phyloP scores from a whole-genome alignment of 1,139 yeast genomes.

The Scheffersomyces insectosa region DNA sequence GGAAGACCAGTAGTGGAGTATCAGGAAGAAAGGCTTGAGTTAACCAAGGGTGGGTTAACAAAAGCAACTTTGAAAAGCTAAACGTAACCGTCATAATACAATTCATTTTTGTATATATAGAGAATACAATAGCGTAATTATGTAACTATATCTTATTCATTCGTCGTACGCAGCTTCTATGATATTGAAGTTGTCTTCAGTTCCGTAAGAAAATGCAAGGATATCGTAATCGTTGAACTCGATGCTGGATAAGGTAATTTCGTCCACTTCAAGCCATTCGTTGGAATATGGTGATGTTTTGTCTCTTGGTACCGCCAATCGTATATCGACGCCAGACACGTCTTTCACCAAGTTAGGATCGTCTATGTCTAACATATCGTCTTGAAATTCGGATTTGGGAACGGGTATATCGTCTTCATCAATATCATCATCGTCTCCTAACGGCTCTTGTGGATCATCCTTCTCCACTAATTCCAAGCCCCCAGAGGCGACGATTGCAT shows the following conservation, averaged over 20 bases:
- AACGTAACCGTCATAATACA: too few species aligned
- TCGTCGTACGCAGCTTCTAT: conserved; percentile 47
- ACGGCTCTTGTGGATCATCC: conserved; percentile 9
- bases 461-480: conserved; percentile 35
- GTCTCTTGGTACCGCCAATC: conserved; percentile 45
- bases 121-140: too few species aligned
- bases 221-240: conserved; percentile 40
- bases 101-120: too few species aligned
- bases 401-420: conserved; percentile 24
- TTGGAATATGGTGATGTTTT: conserved; percentile 39
- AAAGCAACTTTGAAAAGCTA: too few species aligned
- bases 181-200: conserved; percentile 39
- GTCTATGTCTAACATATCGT: conserved; percentile 16
- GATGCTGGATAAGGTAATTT: conserved; percentile 22
- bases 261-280: conserved; percentile 40
- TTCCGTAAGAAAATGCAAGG: conserved; percentile 38
- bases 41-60: too few species aligned
- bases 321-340: conserved; percentile 22
- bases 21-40: background rate
- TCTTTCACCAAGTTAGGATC: conserved; percentile 3
- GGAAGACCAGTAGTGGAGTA: conserved; percentile 37
- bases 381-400: conserved; percentile 33
- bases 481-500: conserved; percentile 47
- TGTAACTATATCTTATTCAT: background rate
- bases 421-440: conserved; percentile 11